Evolutionary conservation across 345 rosid species (phyloP).

Genomic region (Dovyalis caffra): DNA sequence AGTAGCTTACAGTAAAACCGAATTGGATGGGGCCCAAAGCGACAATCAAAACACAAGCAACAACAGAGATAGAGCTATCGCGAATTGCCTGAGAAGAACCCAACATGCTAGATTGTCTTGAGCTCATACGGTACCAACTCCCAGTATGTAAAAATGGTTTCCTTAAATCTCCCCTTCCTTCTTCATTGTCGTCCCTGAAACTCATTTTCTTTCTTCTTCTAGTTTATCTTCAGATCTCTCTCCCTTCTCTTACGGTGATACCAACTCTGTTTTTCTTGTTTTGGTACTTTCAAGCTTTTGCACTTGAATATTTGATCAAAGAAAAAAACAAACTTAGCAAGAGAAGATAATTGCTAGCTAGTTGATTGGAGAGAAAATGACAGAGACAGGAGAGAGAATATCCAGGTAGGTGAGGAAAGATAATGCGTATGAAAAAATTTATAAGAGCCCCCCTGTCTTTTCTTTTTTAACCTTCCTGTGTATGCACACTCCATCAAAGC

Average conservation of each 20-base stretch:
- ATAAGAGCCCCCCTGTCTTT: too few species aligned
- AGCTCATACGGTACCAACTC: conserved; percentile 96
- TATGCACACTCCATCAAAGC: too few species aligned
- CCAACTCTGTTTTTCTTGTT: not conserved
- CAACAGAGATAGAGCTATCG: conserved; percentile 84
- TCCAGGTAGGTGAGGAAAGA: too few species aligned
- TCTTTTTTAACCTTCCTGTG: too few species aligned
- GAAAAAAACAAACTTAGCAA: too few species aligned
- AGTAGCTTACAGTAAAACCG: conserved; percentile 80
- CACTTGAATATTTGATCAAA: too few species aligned
- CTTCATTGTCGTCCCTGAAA: conserved; percentile 87
- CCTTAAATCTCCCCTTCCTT: conserved; percentile 68
- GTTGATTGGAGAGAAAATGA: too few species aligned
- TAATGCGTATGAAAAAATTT: too few species aligned
- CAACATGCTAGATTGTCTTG: conserved; percentile 88
- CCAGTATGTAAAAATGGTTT: conserved; percentile 95
- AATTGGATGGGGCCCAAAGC: conserved; percentile 99
- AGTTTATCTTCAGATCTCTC: not conserved
- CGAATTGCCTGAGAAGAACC: conserved; percentile 81
- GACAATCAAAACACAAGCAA: conserved; percentile 91
- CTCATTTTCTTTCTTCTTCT: conserved; percentile 48
- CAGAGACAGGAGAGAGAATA: too few species aligned
- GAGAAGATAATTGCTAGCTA: too few species aligned
- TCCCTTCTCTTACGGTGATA: not conserved
- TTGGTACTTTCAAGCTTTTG: not conserved